Conservation (phyloP, 495 filamentous ascomycete species). For the Zalerion maritima region DNA sequence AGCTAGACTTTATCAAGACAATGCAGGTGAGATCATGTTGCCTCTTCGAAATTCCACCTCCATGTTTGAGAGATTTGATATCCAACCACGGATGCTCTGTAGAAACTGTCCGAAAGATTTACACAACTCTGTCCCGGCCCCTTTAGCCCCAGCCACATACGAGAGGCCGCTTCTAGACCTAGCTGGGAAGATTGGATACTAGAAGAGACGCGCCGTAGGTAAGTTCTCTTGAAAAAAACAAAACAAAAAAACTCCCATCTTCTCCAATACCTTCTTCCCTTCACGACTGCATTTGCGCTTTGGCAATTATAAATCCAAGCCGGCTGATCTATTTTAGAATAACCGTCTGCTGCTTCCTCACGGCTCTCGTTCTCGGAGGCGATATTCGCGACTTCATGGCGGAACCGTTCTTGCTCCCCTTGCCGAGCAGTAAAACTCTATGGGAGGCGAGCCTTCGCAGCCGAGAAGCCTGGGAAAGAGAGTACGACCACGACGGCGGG, state of each 20-base stretch:
- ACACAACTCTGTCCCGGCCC: constrained; percentile 1
- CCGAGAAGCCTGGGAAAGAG: constrained; percentile 1
- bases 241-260: no score
- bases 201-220: constrained; percentile 4
- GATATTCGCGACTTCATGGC: constrained; percentile 1
- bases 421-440: constrained; percentile 1
- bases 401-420: constrained; percentile 2
- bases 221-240: no score
- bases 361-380: constrained; percentile 2
- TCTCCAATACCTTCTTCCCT: neutral
- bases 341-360: constrained; percentile 4
- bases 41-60: no score
- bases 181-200: constrained; percentile 7
- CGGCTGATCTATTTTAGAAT: no score
- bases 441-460: constrained; percentile 5
- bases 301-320: no score
- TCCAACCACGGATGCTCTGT: no score
- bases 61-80: no score
- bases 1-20: constrained; percentile 1
- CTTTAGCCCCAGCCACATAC: constrained; percentile 3
- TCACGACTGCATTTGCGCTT: neutral
- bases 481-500: constrained; percentile 1
- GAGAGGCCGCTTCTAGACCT: neutral
- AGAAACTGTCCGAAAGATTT: no score
- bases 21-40: constrained; percentile 4